Conservation (phyloP, 805 yeast genomes). For the Scheffersomyces stipitis region DNA sequence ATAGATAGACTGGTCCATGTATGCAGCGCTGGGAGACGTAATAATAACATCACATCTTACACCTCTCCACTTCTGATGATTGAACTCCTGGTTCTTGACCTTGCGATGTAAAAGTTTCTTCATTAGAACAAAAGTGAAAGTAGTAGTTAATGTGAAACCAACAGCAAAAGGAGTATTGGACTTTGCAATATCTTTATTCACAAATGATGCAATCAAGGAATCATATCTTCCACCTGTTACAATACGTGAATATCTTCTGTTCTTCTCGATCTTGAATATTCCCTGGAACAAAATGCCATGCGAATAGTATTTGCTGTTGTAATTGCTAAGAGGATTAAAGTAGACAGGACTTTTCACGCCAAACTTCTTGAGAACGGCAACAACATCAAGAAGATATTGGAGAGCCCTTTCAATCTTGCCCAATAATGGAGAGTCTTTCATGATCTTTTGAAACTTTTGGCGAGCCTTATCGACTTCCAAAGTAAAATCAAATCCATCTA, state of each 20-base stretch:
- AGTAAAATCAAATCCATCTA: conserved; percentile 70
- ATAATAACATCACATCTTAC: conserved; percentile 79
- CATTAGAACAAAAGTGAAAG: conserved; percentile 36
- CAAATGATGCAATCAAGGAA: conserved; percentile 60
- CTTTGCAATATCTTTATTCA: conserved; percentile 43
- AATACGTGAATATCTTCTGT: conserved; percentile 46
- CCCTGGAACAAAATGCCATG: conserved; percentile 90
- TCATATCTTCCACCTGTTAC: conserved; percentile 97
- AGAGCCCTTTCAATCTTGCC: conserved; percentile 62
- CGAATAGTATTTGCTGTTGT: conserved; percentile 74
- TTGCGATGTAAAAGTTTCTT: conserved; percentile 23
- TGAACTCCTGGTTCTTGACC: conserved; percentile 6
- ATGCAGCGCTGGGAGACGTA: conserved; percentile 60
- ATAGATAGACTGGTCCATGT: conserved; percentile 60
- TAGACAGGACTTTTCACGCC: conserved; percentile 59
- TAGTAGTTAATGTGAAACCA: conserved; percentile 77
- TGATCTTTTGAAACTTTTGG: conserved; percentile 60
- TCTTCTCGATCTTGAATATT: conserved; percentile 60
- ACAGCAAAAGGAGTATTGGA: conserved; percentile 54
- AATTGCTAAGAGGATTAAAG: conserved; percentile 81
- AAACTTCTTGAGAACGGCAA: conserved; percentile 52
- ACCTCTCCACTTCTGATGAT: conserved; percentile 19
- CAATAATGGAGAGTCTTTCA: conserved; percentile 72
- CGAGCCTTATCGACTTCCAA: conserved; percentile 66
- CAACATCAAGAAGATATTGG: conserved; percentile 58